Evolutionary conservation across 2,329 filamentous ascomycete species (phyloP), one percentile per base, ranked within the genome.

Genomic region (Colletotrichum theobromicola): DNA sequence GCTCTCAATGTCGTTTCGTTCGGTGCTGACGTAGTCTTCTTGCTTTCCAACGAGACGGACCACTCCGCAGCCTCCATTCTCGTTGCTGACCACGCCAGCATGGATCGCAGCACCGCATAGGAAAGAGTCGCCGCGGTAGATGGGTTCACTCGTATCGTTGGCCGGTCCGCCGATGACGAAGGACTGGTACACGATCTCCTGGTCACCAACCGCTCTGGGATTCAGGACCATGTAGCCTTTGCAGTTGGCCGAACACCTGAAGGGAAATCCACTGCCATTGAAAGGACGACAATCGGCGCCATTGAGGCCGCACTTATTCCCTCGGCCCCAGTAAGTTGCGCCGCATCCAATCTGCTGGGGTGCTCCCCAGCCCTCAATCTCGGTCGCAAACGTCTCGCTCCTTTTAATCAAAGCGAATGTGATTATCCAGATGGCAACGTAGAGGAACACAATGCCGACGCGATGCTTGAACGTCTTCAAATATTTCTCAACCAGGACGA

Each of bases 91-190:
- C 78, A 96, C 88, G 24, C 95, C 95, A 1, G 95, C 92, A 81
- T 98, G 95, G 64, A 98, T 94, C 37, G 95, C 95, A 15, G 95
- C 90, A 73, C 92, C 93, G 81, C 95, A 98, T 69, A 98, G 93
- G 84, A 94, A 97, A 16, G 95, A 97, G 83, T 98, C 95, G 12
- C 94, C 95, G 21, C 97, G 93, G 82, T 98, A 98, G 26, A 94
- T 87, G 0, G 93, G 89, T 35, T 60, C 15, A 34, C 80, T 82
- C 7, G 79, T 78, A 32, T 88, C 84, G 63, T 84, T 83, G 7
- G 86, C 83, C 0, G 91, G 90, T 0, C 93, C 93, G n/a, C 93
- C 93, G 30, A 95, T 87, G 3, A 95, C 89, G n/a, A 94, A 81
- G 1, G 91, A 86, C 28, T 84, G 85, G 80, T 95, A 95, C 60